Evolutionary conservation across 1,139 yeast genomes (phyloP).

Genomic region (Geotrichum carabidarum): DNA sequence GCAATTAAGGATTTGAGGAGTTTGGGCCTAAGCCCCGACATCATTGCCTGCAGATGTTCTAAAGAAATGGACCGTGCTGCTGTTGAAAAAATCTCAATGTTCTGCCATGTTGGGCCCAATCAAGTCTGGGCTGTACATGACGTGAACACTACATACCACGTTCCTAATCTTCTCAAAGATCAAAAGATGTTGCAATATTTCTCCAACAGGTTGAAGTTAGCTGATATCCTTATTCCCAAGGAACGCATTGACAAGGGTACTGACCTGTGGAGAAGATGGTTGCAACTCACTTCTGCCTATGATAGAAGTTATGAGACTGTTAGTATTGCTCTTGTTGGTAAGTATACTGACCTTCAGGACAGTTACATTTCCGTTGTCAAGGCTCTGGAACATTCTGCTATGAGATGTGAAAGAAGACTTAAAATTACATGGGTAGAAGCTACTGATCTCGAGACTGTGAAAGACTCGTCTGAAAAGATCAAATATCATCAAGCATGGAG

Average conservation of each 20-base stretch:
- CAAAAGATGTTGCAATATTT: constrained; percentile 79
- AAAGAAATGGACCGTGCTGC: constrained; percentile 76
- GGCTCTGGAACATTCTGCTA: constrained; percentile 89
- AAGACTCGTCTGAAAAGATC: constrained; percentile 59
- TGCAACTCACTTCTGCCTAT: constrained; percentile 63
- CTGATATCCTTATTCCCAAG: constrained; percentile 47
- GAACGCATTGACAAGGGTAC: constrained; percentile 62
- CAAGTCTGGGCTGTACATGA: constrained; percentile 97
- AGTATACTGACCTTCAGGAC: constrained; percentile 92
- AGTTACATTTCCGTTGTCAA: constrained; percentile 92
- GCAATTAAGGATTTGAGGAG: constrained; percentile 96
- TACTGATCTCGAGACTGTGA: constrained; percentile 73
- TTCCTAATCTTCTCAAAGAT: constrained; percentile 82
- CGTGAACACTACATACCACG: constrained; percentile 95
- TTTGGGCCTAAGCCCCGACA: constrained; percentile 89
- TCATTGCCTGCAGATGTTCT: constrained; percentile 96
- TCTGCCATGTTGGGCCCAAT: constrained; percentile 96
- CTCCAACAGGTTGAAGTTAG: constrained; percentile 59
- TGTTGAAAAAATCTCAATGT: constrained; percentile 94
- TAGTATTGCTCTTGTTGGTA: constrained; percentile 93
- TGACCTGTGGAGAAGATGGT: constrained; percentile 71
- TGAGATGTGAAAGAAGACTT: constrained; percentile 79
- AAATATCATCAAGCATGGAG: constrained; percentile 96
- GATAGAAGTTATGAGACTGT: constrained; percentile 83
- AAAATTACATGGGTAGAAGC: constrained; percentile 96